Evolutionary conservation across 371 early-diverging fungal genomes (phyloP).

Genomic region (Capillidium heterosporum): DNA sequence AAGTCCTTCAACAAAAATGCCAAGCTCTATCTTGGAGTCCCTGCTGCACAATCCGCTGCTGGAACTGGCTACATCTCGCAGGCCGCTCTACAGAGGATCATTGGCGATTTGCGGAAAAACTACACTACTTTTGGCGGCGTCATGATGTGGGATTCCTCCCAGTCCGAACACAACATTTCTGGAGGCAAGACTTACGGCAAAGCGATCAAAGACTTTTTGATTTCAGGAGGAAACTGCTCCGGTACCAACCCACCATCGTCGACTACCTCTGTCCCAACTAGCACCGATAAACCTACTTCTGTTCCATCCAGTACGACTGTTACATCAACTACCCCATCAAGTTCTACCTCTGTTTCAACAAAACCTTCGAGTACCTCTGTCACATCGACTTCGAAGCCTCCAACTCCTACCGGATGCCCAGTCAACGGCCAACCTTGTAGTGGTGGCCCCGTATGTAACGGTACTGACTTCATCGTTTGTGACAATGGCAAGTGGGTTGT

Average conservation of each 20-base stretch:
- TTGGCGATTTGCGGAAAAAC: constrained; percentile 13
- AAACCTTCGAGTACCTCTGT: not conserved
- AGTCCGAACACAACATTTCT: not conserved
- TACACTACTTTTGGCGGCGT: constrained; percentile 36
- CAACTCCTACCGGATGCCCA: not conserved
- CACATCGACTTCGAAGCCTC: not conserved
- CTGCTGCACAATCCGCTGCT: constrained; percentile 33
- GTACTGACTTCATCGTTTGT: not conserved
- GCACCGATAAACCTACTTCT: not conserved
- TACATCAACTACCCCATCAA: not conserved
- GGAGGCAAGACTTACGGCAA: not conserved
- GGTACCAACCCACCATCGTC: not conserved
- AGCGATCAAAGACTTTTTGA: not conserved
- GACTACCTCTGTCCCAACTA: constrained; percentile 1
- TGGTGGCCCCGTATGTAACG: not conserved
- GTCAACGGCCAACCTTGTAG: constrained; percentile 1
- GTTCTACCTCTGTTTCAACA: not conserved
- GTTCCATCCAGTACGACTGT: not conserved
- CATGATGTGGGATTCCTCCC: constrained; percentile 43
- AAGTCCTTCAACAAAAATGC: constrained; percentile 34
- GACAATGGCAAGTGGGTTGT: constrained; percentile 4
- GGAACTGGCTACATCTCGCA: constrained; percentile 30
- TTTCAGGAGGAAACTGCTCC: not conserved
- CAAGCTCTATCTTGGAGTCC: constrained; percentile 35
- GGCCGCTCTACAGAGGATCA: constrained; percentile 16